Evolutionary conservation across 2,329 filamentous ascomycete species (phyloP), one percentile per base, ranked within the genome.

Genomic region (Nemania diffusa): DNA sequence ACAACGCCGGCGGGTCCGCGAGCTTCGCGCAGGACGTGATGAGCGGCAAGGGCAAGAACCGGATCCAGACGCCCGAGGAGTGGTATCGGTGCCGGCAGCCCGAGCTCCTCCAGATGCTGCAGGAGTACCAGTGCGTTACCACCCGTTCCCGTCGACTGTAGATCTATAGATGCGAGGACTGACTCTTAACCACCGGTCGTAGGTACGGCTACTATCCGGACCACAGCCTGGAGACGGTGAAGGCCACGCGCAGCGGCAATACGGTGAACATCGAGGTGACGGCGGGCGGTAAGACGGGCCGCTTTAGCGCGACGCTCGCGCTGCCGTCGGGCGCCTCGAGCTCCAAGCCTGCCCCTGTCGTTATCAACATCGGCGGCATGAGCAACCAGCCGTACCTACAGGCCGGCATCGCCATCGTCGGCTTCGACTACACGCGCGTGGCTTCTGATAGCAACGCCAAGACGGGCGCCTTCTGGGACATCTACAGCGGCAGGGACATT

Each of bases 361-460:
- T 85, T 13, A 84, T 85, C 67, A 81, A 82, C 40, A 85, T 84
- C 62, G 84, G 83, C 17, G 83, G 83, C 22, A 85, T 85, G 75
- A 78, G 81, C 68, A 82, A 81, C 71, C 79, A 81, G 73, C 80
- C 79, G 9, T 85, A 85, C 69, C 73, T 83, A 6, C 77, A 78
- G 24, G 81, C 81, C 0, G 83, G 83, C 4, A 84, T 85, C 69
- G 83, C 83, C 2, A 79, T 85, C 17, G 83, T 83, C 3, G 82
- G 81, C 15, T 84, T 85, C 69, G 81, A 85, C 70, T 85, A 85
- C 71, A 79, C 78, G 5, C 78, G 74, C 32, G 83, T 85, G 0
- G 81, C 83, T 1, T 79, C 83, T 13, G 83, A 85, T 67, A 84
- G 83, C 69, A 84, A 83, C 69, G 76, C 78, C 44, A 84, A 84